Conservation (phyloP, 2,329 filamentous ascomycete species). For the Paecilomyces variotii region DNA sequence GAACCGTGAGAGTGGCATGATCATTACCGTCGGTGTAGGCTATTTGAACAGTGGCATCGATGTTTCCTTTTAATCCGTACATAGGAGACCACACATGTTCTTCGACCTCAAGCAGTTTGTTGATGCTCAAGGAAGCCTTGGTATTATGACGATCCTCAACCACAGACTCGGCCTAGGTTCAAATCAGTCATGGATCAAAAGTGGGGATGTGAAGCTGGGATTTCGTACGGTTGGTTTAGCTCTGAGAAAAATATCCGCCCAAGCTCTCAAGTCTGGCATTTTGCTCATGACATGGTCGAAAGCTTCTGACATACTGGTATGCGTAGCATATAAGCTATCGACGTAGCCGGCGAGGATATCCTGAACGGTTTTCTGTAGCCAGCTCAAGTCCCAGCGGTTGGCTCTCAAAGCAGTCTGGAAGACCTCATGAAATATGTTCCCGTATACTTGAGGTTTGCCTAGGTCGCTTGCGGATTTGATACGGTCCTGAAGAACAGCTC, state of each 20-base stretch:
- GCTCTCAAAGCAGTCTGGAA: slow-evolving; percentile 83
- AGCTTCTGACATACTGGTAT: slow-evolving; percentile 63
- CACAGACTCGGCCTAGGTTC: slow-evolving; percentile 54
- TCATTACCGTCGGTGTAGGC: slow-evolving; percentile 64
- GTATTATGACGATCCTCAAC: slow-evolving; percentile 73
- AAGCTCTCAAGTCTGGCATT: slow-evolving; percentile 69
- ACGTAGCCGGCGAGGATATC: slow-evolving; percentile 66
- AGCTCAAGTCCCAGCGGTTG: slow-evolving; percentile 70
- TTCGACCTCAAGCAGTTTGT: slow-evolving; percentile 90
- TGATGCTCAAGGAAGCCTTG: slow-evolving; percentile 73
- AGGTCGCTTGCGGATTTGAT: slow-evolving; percentile 83
- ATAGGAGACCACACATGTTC: slow-evolving; percentile 98
- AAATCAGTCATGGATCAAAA: slow-evolving; percentile 18
- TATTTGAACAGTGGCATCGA: slow-evolving; percentile 92
- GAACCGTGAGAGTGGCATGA: slow-evolving; percentile 67
- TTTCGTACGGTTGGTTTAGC: slow-evolving; percentile 56
- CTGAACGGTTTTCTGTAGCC: slow-evolving; percentile 59
- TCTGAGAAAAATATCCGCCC: slow-evolving; percentile 76
- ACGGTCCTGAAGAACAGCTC: slow-evolving; percentile 87
- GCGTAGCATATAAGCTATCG: slow-evolving; percentile 84
- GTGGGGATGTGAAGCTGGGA: background rate
- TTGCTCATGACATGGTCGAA: slow-evolving; percentile 75
- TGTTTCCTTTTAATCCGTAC: slow-evolving; percentile 95
- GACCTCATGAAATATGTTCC: slow-evolving; percentile 87
- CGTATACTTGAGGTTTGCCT: slow-evolving; percentile 77